Evolutionary conservation across 2,329 filamentous ascomycete species (phyloP), one percentile per base, ranked within the genome.

Genomic region (Aspergillus eucalypticola): DNA sequence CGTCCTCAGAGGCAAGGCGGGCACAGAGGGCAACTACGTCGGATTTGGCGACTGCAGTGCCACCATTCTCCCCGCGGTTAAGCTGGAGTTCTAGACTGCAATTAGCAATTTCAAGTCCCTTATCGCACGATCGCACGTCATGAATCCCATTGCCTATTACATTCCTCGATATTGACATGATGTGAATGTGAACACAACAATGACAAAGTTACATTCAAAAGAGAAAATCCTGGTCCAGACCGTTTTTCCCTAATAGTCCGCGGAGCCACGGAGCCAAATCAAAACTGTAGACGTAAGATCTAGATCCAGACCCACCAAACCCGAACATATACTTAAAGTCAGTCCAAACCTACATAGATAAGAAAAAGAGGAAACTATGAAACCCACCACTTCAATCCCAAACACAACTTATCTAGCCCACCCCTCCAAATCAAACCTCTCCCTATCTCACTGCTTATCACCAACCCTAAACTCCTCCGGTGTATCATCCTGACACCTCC

Each of bases 1-100:
- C 11, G 82, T 83, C 1, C 81, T 94, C 41, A 82, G 83, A 1
- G 91, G 91, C 1, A 82, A 84, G 7, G 88, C 86, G 67, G 89
- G 88, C 4, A 82, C 86, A 58, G 85, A 88, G 29, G 86, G 86
- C 2, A 82, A 78, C n/a, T 79, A 88, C 55, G 88, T 95, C 25
- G 91, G 91, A 0, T 94, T 94, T 74, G 90, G 91, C 2, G 85
- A 91, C 64, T 91, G 89, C 65, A 78, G 80, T 19, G 90, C 89
- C 13, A 85, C 74, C 39, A 88, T 93, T 60, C 64, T 83, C 59
- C 81, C 82, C 19, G 79, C 82, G 6, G 60, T 71, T 27, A 64
- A 72, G 19, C 61, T 73, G 50, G 56, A 67, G 2, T 71, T 63
- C 52, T 56, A 61, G 58, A 42, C n/a, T 21, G 41, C 17, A 35